Evolutionary conservation across 2,329 filamentous ascomycete genomes (phyloP), one percentile per base, ranked within the genome.

Genomic region (Colletotrichum sp.): DNA sequence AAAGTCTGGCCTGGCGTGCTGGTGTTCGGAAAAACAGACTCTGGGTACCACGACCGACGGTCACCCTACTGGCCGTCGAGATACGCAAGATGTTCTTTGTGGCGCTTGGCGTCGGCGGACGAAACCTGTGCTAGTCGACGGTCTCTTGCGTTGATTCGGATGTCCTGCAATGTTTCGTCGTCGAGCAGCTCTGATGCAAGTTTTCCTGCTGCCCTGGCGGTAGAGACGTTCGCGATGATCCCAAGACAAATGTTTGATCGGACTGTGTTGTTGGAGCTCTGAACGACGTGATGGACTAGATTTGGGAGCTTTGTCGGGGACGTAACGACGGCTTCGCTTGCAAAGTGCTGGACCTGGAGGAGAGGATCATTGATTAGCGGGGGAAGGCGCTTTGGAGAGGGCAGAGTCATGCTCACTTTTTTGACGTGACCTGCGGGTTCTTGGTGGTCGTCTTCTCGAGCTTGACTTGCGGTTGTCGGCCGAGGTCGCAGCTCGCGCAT

Each of bases 351-450:
- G 13, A 59, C 55, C 55, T 59, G 55, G 0, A 7, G 0, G 0
- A 59, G 26, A 0, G 10, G 2, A 59, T 2, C 0, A 18, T 28
- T 18, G 10, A 21, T 59, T 12, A 59, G 55, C 55, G 15, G 1
- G 13, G 21, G 24, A 28, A 59, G 55, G 10, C 55, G 3, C 24
- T 6, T 15, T 18, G 55, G 55, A 28, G 24, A 16, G 24, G 55
- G 15, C 24, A 13, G 55, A 15, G 15, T 59, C 26, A 28, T 26
- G 15, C 55, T 28, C 13, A 59, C 55, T 5, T 1, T 13, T 59
- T 1, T 0, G 0, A 59, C 8, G 13, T 59, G 55, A 26, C 0
- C 10, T 12, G 55, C 6, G 0, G 21, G 0, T 18, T 15, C 16
- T 21, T 28, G 55, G 7, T 18, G 7, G 15, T 26, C 9, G 55